Evolutionary conservation across 139 green algal species (phyloP).

Genomic region (Chloropicon primus): DNA sequence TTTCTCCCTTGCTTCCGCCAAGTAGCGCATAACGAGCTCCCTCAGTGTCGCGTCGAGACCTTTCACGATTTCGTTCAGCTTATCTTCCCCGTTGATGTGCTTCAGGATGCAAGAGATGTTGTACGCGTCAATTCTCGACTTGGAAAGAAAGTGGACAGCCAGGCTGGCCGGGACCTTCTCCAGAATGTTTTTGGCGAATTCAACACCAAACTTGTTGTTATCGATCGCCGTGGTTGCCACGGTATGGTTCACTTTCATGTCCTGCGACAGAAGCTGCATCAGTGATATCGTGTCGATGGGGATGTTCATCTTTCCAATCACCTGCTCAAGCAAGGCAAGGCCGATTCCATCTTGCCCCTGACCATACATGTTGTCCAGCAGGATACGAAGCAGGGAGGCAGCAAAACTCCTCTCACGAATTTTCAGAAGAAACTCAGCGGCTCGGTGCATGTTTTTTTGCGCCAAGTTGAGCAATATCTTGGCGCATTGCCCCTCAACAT

Average conservation of each 20-base stretch:
- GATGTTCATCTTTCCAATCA: neutral
- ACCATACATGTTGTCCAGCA: neutral
- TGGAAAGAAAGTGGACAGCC: neutral
- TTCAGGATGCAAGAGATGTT: neutral
- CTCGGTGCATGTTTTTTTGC: neutral
- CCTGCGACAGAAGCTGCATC: neutral
- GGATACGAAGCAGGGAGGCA: neutral
- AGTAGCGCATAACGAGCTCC: neutral
- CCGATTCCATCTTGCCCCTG: neutral
- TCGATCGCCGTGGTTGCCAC: neutral
- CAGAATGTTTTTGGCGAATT: neutral
- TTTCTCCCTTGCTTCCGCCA: neutral
- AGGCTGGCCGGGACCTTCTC: neutral
- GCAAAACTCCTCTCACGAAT: neutral
- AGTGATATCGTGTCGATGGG: neutral
- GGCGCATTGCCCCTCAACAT: neutral
- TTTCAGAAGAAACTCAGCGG: neutral
- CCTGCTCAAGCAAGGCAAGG: neutral
- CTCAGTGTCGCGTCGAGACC: neutral
- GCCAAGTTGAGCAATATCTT: neutral
- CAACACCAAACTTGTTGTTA: neutral
- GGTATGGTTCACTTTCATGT: neutral
- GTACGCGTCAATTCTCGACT: neutral
- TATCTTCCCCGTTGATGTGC: neutral
- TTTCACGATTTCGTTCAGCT: neutral